Evolutionary conservation across 106 monocot species (phyloP).

Genomic region (Dendrobium huoshanense): DNA sequence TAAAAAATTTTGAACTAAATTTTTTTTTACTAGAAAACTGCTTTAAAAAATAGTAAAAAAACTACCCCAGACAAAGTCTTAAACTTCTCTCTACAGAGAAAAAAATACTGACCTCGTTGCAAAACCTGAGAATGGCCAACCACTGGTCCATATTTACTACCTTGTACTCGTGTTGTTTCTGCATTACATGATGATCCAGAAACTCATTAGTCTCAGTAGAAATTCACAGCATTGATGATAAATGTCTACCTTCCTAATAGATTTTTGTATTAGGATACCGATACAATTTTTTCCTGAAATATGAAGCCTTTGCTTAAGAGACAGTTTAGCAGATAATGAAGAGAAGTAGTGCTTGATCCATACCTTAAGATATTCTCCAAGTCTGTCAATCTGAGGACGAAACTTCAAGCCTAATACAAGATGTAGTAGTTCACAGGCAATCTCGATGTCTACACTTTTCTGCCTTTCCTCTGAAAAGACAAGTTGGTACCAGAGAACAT

Average conservation of each 20-base stretch:
- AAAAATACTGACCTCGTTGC: slow-evolving; percentile 58
- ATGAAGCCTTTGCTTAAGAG: not conserved
- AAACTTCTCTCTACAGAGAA: not conserved
- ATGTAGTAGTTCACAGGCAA: slow-evolving; percentile 62
- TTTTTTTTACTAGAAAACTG: no score
- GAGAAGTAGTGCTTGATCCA: not conserved
- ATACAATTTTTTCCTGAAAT: not conserved
- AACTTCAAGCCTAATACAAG: slow-evolving; percentile 67
- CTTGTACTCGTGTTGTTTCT: slow-evolving; percentile 88
- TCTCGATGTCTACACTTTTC: slow-evolving; percentile 84
- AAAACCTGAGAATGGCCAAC: slow-evolving; percentile 74
- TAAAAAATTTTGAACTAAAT: not conserved
- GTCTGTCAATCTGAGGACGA: slow-evolving; percentile 52
- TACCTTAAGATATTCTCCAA: slow-evolving; percentile 81
- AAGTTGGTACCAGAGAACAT: not conserved
- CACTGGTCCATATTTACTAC: slow-evolving; percentile 97
- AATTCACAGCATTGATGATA: not conserved
- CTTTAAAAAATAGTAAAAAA: no score
- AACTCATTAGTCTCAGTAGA: not conserved
- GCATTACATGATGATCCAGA: slow-evolving; percentile 9
- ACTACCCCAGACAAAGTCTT: no score
- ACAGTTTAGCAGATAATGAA: not conserved
- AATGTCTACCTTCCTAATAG: no score
- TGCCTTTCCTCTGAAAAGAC: slow-evolving; percentile 73
- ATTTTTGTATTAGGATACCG: not conserved